Base-by-base conservation (phyloP, 108 stramenopile genomes). In the Cyclotella atomus region DNA sequence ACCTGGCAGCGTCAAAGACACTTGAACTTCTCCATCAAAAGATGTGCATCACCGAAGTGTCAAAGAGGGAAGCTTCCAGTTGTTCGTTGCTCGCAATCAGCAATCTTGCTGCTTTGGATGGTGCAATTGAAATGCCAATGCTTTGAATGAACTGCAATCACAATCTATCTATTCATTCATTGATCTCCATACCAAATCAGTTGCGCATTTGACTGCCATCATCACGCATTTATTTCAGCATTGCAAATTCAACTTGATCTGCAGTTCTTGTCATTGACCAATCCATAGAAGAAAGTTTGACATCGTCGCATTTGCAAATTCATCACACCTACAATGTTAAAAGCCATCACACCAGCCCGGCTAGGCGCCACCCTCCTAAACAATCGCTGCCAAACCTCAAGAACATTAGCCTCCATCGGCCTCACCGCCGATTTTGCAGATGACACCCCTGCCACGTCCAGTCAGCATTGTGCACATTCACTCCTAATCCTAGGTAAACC, bases 401-500 rank as follows among this genome's bases (percentile, higher is more conserved):
- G 75, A 52, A 41, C 57, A 10, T 41, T 76, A 2, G 75, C 66
- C 4, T 57, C 66, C 23, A 15, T 73, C 19, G 53, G 44, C 21
- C 16, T 23, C 61, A 41, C 41, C 20, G 20, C 27, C 38, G 61
- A 62, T 1, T 24, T 29, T 38, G 41, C 21, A 14, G 61, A 62
- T 29, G 24, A 34, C 28, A 32, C 15, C 30, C 24, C 30, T 23
- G 17, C 21, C 65, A 52, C 27, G 41, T 14, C 24, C 33, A 54
- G 16, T 19, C 36, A 57, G 27, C 46, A 60, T 7, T 73, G 71
- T 30, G 61, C 80, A 0, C 86, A 82, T 43, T 89, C 88, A 29
- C 81, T 89, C 2, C 83, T 95, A 44, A 95, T 97, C 59, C 73
- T 96, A 3, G 97, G 96, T 33, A 94, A 95, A 62, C 95, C 97